Evolutionary conservation across 2,329 filamentous ascomycete species (phyloP), one percentile per base, ranked within the genome.

Genomic region (Tolypocladium ophioglossoides): DNA sequence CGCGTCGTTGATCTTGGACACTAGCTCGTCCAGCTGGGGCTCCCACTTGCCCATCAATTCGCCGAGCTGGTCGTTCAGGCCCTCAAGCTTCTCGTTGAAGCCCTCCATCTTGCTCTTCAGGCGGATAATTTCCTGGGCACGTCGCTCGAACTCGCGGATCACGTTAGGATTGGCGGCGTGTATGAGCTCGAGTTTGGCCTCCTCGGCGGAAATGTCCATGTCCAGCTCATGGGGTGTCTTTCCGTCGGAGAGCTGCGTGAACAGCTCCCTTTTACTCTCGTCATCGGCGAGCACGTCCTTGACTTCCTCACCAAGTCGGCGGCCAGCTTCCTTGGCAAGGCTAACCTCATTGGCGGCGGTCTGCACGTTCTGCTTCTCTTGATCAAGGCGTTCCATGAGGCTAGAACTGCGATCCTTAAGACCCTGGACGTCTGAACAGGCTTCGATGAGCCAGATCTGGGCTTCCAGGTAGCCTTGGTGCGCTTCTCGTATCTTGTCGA

Each of bases 1-100:
- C 0, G 91, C 91, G 50, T 89, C 83, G 66, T 89, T 96, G 71
- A 99, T 96, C 64, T 85, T 84, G 22, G 74, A 74, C 41, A 96
- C 79, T 3, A 99, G 78, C 24, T 75, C 77, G 61, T 97, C 91
- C 2, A 99, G 78, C 62, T 80, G 74, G 1, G 91, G 91, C 69
- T 97, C 94, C 89, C 91, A 99, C 58, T 80, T 76, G 18, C 74
- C 74, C 62, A 86, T 85, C 54, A 95, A 72, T 39, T 83, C 77
- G 0, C 74, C 69, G 57, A 96, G 92, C 49, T 80, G 76, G 14
- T 67, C 64, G 18, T 76, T 74, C 18, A 86, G 70, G 3, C 76
- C 70, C 2, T 76, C 76, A 11, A 94, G 73, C 52, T 79, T 77
- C 6, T 66, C 67, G 34, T 78, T 75, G 44, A 80, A 74, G 3